These are phyloP conservation scores for Trichophyton mentagrophytes DNA, from an alignment of 2,329 filamentous ascomycete genomes.

Conservation along the genomic window DNA sequence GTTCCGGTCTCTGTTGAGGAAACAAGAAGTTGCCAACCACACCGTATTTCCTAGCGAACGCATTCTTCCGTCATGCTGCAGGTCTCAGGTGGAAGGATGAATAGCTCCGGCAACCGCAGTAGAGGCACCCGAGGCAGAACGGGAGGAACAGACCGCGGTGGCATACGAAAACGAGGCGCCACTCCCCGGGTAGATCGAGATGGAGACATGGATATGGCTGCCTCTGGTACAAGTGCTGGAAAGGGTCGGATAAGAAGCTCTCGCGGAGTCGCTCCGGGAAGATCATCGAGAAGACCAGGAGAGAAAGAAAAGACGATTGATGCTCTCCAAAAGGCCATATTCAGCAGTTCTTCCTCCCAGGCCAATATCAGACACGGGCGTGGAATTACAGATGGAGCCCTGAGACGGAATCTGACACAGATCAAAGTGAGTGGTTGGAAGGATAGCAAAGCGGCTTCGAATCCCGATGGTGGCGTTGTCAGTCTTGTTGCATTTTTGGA, in stretches of 20 bases:
- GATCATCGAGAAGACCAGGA: slow-evolving; percentile 14
- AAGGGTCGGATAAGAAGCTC: slow-evolving; percentile 23
- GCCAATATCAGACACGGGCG: slow-evolving; percentile 29
- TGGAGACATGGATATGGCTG: slow-evolving; percentile 50
- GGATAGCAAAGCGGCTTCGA: slow-evolving; percentile 54
- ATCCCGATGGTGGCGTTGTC: slow-evolving; percentile 53
- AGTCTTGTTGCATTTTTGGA: slow-evolving; percentile 57
- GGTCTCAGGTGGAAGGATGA: slow-evolving; percentile 13
- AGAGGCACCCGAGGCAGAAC: slow-evolving; percentile 16
- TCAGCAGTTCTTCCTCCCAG: slow-evolving; percentile 22
- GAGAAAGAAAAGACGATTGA: slow-evolving; percentile 21
- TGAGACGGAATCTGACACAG: slow-evolving; percentile 20
- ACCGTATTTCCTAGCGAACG: not conserved
- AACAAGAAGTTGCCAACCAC: not conserved
- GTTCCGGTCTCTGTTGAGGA: not conserved
- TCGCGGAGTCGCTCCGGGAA: slow-evolving; percentile 22
- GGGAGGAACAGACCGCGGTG: slow-evolving; percentile 30
- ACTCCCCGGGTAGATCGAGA: slow-evolving; percentile 42
- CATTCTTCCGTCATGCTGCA: slow-evolving; percentile 8
- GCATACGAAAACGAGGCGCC: slow-evolving; percentile 39
- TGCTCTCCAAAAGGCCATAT: slow-evolving; percentile 27
- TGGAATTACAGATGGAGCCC: slow-evolving; percentile 18
- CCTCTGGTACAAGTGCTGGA: slow-evolving; percentile 23
- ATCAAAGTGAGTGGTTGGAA: slow-evolving; percentile 49
- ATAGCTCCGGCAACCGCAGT: slow-evolving; percentile 24